phyloP scores from a whole-genome alignment of 2,329 filamentous ascomycete species.

The Ascocoryne sarcoides region DNA sequence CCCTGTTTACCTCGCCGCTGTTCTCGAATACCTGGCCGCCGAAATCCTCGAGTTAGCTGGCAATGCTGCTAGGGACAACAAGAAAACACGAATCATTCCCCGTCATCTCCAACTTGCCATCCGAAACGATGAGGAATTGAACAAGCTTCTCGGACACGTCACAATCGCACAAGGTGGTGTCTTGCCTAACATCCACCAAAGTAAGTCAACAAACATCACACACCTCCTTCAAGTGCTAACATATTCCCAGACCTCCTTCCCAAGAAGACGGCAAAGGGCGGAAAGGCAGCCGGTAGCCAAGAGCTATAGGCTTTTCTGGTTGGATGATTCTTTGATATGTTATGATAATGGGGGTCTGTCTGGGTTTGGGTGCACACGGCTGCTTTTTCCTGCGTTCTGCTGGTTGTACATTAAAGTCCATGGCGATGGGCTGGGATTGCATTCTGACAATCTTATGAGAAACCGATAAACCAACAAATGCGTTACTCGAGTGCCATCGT shows the following conservation, averaged over 20 bases:
- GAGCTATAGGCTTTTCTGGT: slow-evolving; percentile 70
- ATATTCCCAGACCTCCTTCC: slow-evolving; percentile 75
- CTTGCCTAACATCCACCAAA: slow-evolving; percentile 93
- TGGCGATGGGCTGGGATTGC: slow-evolving; percentile 37
- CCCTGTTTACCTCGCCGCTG: slow-evolving; percentile 92
- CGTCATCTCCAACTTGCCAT: slow-evolving; percentile 98
- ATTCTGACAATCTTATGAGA: slow-evolving; percentile 29
- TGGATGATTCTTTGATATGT: slow-evolving; percentile 49
- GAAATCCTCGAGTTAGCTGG: slow-evolving; percentile 98
- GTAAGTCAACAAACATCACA: slow-evolving; percentile 45
- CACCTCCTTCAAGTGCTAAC: slow-evolving; percentile 15
- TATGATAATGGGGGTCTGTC: slow-evolving; percentile 64
- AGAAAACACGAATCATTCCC: slow-evolving; percentile 99
- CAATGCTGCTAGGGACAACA: slow-evolving; percentile 98
- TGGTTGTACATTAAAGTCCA: slow-evolving; percentile 67
- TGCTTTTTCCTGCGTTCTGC: slow-evolving; percentile 49
- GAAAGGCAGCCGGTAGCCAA: slow-evolving; percentile 87
- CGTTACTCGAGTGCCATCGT: not conserved
- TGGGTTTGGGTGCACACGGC: slow-evolving; percentile 70
- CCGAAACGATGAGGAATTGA: slow-evolving; percentile 98
- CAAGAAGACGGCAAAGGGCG: slow-evolving; percentile 96
- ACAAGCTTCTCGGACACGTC: slow-evolving; percentile 94
- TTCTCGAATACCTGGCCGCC: slow-evolving; percentile 96
- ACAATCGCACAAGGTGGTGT: slow-evolving; percentile 97
- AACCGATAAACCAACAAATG: slow-evolving; percentile 20